A percentile compares a stretch with the other conserved stretches of the same genome.
Conservation (phyloP, 148 eudicot genomes). For the Rhododendron ferrugineum region DNA sequence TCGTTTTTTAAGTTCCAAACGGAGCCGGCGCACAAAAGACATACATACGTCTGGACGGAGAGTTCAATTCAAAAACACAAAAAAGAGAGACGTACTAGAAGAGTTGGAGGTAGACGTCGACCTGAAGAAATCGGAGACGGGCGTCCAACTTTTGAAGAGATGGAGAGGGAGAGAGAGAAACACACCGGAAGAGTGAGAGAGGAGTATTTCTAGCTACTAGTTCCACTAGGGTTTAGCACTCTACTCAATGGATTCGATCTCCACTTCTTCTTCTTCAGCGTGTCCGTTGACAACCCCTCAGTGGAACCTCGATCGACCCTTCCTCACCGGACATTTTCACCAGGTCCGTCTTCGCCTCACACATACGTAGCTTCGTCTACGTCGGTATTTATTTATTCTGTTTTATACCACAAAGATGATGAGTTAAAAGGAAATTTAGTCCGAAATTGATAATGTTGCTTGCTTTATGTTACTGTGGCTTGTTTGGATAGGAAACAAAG, state of each 20-base stretch:
- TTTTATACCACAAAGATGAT: background rate
- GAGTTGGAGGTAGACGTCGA: too few relatives aligned
- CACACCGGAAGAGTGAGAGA: background rate
- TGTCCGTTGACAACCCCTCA: conserved; percentile 38
- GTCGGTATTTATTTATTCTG: background rate
- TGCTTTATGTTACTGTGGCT: background rate
- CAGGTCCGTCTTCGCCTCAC: conserved; percentile 28
- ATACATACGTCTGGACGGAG: too few relatives aligned
- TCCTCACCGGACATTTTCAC: conserved; percentile 65
- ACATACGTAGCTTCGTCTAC: too few relatives aligned
- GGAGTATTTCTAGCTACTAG: background rate
- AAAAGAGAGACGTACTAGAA: too few relatives aligned
- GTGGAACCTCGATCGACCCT: conserved; percentile 63
- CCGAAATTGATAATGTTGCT: background rate
- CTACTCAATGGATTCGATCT: conserved; percentile 15
- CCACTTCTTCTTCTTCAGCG: conserved; percentile 1
- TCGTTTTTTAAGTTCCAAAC: too few relatives aligned
- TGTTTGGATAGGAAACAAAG: conserved; percentile 35
- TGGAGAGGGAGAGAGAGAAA: background rate
- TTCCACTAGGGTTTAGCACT: background rate
- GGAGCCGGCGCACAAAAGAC: too few relatives aligned
- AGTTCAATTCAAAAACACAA: too few relatives aligned
- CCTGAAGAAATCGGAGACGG: too few relatives aligned
- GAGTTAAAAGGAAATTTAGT: background rate
- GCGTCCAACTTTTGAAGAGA: background rate